phyloP scores from a whole-genome alignment of 805 yeast genomes.

The Ogataea henricii region DNA sequence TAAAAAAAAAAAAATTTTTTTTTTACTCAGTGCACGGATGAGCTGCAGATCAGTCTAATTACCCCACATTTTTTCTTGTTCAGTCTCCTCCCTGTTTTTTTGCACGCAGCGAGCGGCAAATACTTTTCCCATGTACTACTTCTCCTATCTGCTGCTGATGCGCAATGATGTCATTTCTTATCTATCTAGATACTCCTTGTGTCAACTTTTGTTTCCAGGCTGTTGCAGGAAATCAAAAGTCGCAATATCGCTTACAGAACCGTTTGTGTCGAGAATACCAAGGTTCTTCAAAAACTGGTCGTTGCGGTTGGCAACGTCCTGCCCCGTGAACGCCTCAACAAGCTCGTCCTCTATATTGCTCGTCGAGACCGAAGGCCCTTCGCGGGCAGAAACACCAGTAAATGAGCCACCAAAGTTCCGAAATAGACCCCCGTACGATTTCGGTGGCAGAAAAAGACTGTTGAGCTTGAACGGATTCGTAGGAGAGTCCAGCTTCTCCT shows the following conservation, averaged over 20 bases:
- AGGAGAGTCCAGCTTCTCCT: slow-evolving; percentile 1
- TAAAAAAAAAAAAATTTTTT: not conserved
- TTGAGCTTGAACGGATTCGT: slow-evolving; percentile 1
- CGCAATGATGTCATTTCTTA: not conserved
- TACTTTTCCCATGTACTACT: not conserved
- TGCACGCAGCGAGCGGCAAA: too few relatives aligned
- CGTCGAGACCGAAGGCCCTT: not conserved
- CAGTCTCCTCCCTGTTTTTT: too few relatives aligned
- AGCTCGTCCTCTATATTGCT: slow-evolving; percentile 7
- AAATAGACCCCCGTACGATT: slow-evolving; percentile 5
- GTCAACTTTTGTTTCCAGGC: not conserved
- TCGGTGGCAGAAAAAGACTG: slow-evolving; percentile 6
- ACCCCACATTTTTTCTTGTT: slow-evolving; percentile 1
- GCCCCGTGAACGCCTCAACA: slow-evolving; percentile 6
- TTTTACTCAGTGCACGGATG: not conserved
- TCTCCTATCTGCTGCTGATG: not conserved
- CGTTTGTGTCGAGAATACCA: not conserved
- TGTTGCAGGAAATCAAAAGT: slow-evolving; percentile 6
- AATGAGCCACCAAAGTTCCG: slow-evolving; percentile 4
- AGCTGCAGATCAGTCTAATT: not conserved
- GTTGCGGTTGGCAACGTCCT: slow-evolving; percentile 3
- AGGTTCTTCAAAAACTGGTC: slow-evolving; percentile 8
- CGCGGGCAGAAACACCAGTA: slow-evolving; percentile 3
- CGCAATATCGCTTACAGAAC: not conserved
- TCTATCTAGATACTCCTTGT: not conserved